Evolutionary conservation across 441 rosid genomes (phyloP).

Genomic region (Bocquillonia castaneifolia): DNA sequence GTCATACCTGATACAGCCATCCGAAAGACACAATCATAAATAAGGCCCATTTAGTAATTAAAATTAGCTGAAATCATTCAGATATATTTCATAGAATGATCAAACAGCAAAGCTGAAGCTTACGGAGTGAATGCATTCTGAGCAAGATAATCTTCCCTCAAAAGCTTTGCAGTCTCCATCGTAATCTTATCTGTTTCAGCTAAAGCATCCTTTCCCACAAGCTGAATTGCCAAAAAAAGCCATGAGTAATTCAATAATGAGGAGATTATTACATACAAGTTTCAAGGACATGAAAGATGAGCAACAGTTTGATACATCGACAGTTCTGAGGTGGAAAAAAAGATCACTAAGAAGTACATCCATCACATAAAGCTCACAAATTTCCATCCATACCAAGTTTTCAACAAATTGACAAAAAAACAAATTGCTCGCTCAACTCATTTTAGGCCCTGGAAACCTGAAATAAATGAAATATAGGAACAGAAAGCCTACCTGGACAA

Average conservation of each 20-base stretch:
- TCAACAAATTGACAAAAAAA: neutral
- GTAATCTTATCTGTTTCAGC: constrained; percentile 96
- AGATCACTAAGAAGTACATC: neutral
- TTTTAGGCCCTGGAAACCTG: neutral
- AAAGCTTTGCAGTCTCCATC: constrained; percentile 90
- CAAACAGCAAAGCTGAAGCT: constrained; percentile 25
- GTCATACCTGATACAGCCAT: constrained; percentile 59
- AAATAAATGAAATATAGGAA: neutral
- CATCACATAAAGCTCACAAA: neutral
- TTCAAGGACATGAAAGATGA: neutral
- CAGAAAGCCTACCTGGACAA: constrained; percentile 69
- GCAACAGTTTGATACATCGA: neutral
- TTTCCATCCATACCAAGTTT: neutral
- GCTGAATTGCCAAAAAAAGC: constrained; percentile 46
- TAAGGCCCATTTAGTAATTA: neutral
- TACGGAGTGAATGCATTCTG: constrained; percentile 98
- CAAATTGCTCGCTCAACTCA: neutral
- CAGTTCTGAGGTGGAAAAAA: neutral
- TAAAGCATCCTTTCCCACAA: constrained; percentile 97
- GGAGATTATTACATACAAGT: neutral
- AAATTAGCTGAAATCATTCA: neutral
- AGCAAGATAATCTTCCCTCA: constrained; percentile 98
- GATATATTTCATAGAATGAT: neutral
- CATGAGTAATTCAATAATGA: constrained; percentile 13
- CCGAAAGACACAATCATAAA: constrained; percentile 11